These are phyloP conservation scores for Phaseolus lunatus DNA, from an alignment of 306 rosid species.

Conservation along the genomic window DNA sequence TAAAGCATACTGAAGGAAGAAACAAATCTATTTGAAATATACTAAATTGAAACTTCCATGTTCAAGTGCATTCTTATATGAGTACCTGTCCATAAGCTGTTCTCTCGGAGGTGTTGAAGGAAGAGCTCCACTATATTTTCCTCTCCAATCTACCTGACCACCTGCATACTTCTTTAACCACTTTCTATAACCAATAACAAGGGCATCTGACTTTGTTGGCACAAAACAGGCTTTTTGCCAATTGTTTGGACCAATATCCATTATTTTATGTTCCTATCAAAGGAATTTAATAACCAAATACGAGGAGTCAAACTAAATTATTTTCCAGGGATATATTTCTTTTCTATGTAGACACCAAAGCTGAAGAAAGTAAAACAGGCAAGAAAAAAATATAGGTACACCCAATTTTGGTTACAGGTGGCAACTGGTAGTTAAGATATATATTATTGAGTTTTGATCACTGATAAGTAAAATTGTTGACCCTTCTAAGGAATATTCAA, in stretches of 20 bases:
- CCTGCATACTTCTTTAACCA: conserved; percentile 87
- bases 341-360: not conserved
- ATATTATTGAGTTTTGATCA: too few relatives aligned
- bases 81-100: conserved; percentile 83
- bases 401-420: conserved; percentile 2
- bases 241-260: conserved; percentile 62
- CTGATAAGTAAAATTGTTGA: too few relatives aligned
- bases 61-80: conserved; percentile 7
- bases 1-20: not conserved
- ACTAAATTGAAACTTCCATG: conserved; percentile 25
- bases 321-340: not conserved
- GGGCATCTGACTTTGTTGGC: conserved; percentile 87
- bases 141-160: conserved; percentile 89
- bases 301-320: conserved; percentile 23
- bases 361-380: conserved; percentile 1
- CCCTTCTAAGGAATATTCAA: too few relatives aligned
- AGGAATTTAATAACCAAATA: conserved; percentile 41
- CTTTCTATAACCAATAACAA: conserved; percentile 80
- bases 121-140: conserved; percentile 72
- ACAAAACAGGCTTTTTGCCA: conserved; percentile 91
- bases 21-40: not conserved
- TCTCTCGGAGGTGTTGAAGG: conserved; percentile 87
- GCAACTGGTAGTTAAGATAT: conserved; percentile 10
- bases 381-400: not conserved
- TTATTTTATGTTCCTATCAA: conserved; percentile 69